Evolutionary conservation across 805 yeast species (phyloP), one percentile per base, ranked within the genome.

Genomic region (Candida oleophila): DNA sequence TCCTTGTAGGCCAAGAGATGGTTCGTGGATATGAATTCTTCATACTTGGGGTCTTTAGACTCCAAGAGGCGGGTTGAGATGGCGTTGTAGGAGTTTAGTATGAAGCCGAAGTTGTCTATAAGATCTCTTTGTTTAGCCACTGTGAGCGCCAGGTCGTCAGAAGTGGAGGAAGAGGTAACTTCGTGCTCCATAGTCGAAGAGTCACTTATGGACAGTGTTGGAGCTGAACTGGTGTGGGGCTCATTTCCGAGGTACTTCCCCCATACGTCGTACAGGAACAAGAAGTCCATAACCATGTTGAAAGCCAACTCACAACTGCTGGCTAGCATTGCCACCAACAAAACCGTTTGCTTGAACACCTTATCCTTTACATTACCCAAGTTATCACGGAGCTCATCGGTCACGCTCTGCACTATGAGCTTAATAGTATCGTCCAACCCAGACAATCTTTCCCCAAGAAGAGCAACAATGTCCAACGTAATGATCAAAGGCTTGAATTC

Each of bases 311-410:
- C 47, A 34, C 81, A 77, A 0, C 80, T 74, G 3, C 76, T 64
- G 1, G 85, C 78, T 20, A 85, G 64, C 1, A 79, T 68, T 11
- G 88, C 68, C 28, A 89, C 66, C 5, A 87, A 65, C 14, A 81
- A 64, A 21, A 83, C 80, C 1, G 92, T 76, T 54, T 85, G 90
- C 49, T 80, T 82, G 34, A 74, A 66, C 11, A 82, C 69, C 51
- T 82, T 81, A 42, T 78, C 78, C 7, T 73, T 76, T 19, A 80
- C 62, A 2, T 76, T 66, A 37, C 64, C 63, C 49, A 85, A 69
- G 53, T 78, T 78, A 14, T 78, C 77, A 36, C 71, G 65, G 51
- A 87, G 66, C 48, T 87, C 90, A 22, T 76, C 47, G 2, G 56
- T 48, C 1, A 54, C 49, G 8, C 76, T 65, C 19, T 62, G 65